Conservation (phyloP, 192 early-diverging fungal species). For the Linderina pennispora region DNA sequence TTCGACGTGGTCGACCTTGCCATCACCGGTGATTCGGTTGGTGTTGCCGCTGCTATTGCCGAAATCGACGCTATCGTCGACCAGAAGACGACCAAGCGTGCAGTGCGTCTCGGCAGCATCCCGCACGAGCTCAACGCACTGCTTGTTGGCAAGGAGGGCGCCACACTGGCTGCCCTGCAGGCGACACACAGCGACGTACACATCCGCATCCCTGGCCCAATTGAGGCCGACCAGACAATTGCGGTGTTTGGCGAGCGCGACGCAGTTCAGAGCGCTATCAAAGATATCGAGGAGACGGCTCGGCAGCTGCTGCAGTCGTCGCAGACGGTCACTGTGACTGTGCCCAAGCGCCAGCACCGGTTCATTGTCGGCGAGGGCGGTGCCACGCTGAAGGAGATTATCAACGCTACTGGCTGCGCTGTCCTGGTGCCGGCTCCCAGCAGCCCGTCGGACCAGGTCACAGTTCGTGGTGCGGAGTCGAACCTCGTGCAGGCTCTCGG, state of each 20-base stretch:
- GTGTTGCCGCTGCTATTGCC: conserved; percentile 76
- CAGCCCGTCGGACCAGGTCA: conserved; percentile 67
- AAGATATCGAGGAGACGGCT: conserved; percentile 52
- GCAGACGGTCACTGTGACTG: conserved; percentile 56
- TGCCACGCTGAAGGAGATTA: conserved; percentile 71
- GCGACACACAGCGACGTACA: conserved; percentile 57
- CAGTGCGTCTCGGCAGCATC: conserved; percentile 58
- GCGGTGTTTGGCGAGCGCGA: conserved; percentile 74
- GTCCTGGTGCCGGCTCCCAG: conserved; percentile 71
- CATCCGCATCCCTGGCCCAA: conserved; percentile 71
- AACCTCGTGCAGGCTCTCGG: conserved; percentile 66
- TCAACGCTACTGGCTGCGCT: conserved; percentile 81
- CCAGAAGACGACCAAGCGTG: conserved; percentile 68
- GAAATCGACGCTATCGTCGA: conserved; percentile 77
- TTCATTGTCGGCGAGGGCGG: conserved; percentile 84
- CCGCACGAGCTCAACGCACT: conserved; percentile 75
- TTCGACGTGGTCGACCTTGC: conserved; percentile 52
- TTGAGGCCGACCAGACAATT: conserved; percentile 47
- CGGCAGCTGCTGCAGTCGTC: conserved; percentile 60
- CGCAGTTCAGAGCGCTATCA: conserved; percentile 57
- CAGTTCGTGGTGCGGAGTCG: conserved; percentile 71
- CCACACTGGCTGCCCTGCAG: conserved; percentile 49
- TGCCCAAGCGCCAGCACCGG: conserved; percentile 90
- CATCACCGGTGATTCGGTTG: conserved; percentile 79
- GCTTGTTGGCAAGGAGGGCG: conserved; percentile 71